Base-by-base conservation (phyloP, 2,329 filamentous ascomycete genomes). In the Didymosphaeria variabile region DNA sequence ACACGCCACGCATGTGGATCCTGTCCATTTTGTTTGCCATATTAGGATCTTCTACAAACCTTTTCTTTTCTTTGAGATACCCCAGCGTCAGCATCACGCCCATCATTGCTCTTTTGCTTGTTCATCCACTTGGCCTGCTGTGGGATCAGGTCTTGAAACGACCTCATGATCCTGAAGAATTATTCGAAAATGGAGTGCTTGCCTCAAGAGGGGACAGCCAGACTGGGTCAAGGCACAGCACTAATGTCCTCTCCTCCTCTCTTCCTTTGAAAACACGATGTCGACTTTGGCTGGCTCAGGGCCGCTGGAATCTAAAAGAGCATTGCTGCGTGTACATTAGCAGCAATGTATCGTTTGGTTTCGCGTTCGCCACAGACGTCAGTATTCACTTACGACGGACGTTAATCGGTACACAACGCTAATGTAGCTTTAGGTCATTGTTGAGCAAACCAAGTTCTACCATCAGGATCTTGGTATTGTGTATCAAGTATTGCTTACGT, bases 31-130 rank as follows among this genome's bases (percentile, higher is more conserved):
- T 95, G 10, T 95, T 95, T 77, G 90, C 92, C 9, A 84, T 95
- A 40, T 85, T 93, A 42, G 92, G 92, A 63, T 94, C 92, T 50
- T 91, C 91, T 2, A 93, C 91, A 23, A 95, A 95, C 77, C 81
- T 96, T 44, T 95, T 96, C 81, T 97, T 96, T 82, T 94, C 92
- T 38, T 83, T 96, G 75, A 87, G 93, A 86, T 96, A 95, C 83
- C 93, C 93, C 31, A 95, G 92, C 77, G 92, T 96, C 76, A 91
- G 91, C 62, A 94, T 96, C 72, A 94, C 92, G 23, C 92, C 92
- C 42, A 91, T 97, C 67, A 96, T 97, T 81, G 92, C 92, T 32
- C 84, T 95, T 71, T 83, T 96, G 60, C 87, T 97, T 59, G 92
- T 93, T 50, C 93, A 95, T 73, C 93, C 93, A 2, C 86, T 96